Conservation (phyloP, 2,329 filamentous ascomycete species). For the Tolypocladium nubicola region DNA sequence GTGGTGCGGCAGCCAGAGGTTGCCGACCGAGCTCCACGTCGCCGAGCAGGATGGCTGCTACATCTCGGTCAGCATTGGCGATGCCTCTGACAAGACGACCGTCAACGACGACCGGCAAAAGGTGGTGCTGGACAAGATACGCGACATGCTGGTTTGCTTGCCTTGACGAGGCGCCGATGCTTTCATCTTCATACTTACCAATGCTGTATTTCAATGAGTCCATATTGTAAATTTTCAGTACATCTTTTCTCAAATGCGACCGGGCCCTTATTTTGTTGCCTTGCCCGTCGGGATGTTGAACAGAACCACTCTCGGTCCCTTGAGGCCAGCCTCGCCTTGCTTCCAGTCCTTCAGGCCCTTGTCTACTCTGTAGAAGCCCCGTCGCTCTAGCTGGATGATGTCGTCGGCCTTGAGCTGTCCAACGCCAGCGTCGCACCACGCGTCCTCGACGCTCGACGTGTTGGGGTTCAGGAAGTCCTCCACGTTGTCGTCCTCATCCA, state of each 20-base stretch:
- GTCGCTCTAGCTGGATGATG: constrained; percentile 90
- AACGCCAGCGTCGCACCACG: constrained; percentile 73
- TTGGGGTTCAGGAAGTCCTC: constrained; percentile 73
- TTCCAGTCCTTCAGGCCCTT: constrained; percentile 41
- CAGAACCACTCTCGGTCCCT: constrained; percentile 39
- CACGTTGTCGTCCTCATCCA: constrained; percentile 77
- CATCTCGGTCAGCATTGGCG: constrained; percentile 52
- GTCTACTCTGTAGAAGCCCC: constrained; percentile 86
- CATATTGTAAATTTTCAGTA: neutral
- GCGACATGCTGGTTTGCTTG: constrained; percentile 2
- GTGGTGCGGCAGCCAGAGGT: constrained; percentile 41
- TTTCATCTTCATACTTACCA: neutral
- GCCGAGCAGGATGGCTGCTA: constrained; percentile 42
- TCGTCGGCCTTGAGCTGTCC: constrained; percentile 71
- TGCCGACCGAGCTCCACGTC: constrained; percentile 50
- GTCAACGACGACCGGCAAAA: constrained; percentile 17
- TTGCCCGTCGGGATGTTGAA: constrained; percentile 47
- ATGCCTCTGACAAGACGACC: constrained; percentile 50
- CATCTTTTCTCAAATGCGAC: neutral
- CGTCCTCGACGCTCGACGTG: constrained; percentile 65
- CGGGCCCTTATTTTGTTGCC: constrained; percentile 8
- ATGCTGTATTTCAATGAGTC: neutral
- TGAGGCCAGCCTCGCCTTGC: constrained; percentile 36
- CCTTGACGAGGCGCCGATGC: neutral
- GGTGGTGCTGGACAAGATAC: constrained; percentile 19